Conservation (phyloP, 176 grass and related monocot genomes). For the Rhynchospora pubera region DNA sequence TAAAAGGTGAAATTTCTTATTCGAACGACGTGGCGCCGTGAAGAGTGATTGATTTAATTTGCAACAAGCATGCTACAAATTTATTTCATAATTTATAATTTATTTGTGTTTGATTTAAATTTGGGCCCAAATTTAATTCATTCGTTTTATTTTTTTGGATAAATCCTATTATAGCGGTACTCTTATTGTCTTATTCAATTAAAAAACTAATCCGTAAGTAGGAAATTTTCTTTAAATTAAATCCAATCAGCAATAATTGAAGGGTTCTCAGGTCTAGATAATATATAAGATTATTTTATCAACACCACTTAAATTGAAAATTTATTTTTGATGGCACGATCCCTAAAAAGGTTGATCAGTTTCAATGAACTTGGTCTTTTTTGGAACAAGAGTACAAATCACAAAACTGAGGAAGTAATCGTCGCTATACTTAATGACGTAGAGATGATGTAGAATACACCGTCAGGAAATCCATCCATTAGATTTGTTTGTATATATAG, state of each 20-base stretch:
- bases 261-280: too few species aligned
- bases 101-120: too few species aligned
- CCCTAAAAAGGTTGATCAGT: not conserved
- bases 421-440: slow-evolving; percentile 1
- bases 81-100: too few species aligned
- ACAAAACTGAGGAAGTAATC: not conserved
- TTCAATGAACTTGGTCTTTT: not conserved
- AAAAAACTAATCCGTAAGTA: not conserved
- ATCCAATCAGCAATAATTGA: not conserved
- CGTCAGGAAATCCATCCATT: not conserved
- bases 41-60: too few species aligned
- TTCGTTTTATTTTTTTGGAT: not conserved
- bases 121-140: too few species aligned
- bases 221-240: not conserved
- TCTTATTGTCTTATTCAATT: not conserved
- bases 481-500: too few species aligned
- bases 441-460: not conserved
- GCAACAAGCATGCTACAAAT: too few species aligned
- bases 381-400: not conserved
- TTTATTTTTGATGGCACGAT: not conserved
- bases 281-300: too few species aligned
- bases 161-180: not conserved
- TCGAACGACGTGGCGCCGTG: too few species aligned
- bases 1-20: too few species aligned
- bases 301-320: not conserved